phyloP scores from a whole-genome alignment of 306 rosid species.

The Rubus idaeus region DNA sequence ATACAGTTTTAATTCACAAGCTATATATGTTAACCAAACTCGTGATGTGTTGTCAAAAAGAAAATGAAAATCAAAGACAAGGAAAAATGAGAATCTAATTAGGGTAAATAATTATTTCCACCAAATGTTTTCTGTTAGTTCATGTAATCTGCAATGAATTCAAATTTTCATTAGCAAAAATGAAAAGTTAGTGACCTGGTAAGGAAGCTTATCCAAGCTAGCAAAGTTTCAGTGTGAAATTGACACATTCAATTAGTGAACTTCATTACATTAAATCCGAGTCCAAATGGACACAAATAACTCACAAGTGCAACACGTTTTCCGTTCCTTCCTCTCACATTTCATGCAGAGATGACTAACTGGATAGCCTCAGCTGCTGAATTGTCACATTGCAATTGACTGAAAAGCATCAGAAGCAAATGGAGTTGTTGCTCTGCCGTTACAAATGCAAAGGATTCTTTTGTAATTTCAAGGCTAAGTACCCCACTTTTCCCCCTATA shows the following conservation, averaged over 20 bases:
- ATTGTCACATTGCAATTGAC: conserved; percentile 1
- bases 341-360: conserved; percentile 12
- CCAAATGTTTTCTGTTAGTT: background rate
- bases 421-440: background rate
- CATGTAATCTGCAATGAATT: background rate
- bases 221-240: background rate
- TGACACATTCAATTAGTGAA: background rate
- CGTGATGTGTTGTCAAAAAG: background rate
- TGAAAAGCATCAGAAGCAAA: background rate
- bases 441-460: conserved; percentile 13
- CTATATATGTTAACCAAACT: background rate
- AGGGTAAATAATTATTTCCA: background rate
- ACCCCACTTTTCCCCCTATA: background rate
- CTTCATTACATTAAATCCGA: background rate
- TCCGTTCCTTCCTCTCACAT: background rate
- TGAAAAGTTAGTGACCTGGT: background rate
- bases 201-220: background rate
- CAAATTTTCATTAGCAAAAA: background rate
- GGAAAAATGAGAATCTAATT: background rate
- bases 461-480: background rate
- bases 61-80: background rate
- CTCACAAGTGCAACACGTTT: background rate
- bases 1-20: background rate
- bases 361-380: conserved; percentile 7
- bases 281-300: background rate